Base-by-base conservation (phyloP, 2,329 filamentous ascomycete species). In the Sporothrix brasiliensis region DNA sequence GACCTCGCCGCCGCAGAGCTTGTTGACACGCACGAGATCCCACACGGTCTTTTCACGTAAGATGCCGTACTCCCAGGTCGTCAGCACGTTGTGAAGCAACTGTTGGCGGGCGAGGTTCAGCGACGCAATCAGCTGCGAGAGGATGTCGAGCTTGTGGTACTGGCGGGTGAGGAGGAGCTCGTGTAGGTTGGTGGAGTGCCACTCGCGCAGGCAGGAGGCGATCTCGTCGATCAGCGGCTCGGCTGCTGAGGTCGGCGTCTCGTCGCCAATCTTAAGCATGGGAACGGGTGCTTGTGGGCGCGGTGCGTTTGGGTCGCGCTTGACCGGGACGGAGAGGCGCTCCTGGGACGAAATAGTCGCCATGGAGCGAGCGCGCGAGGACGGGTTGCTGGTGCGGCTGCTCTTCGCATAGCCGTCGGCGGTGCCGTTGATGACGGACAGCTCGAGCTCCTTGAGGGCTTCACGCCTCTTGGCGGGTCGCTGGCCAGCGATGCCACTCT, bases 221-320 rank as follows among this genome's bases (percentile, higher is more conserved):
- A 99, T 98, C 79, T 99, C 95, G 80, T 99, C 95, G 30, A 99
- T 94, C 72, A 99, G 81, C 2, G 95, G 95, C 79, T 99, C 96
- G 10, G 92, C 89, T 19, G 88, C 85, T 6, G 93, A 97, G 0
- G 93, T 97, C 1, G 94, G 92, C 1, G 93, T 97, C 82, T 99
- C 95, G 77, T 99, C 95, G 71, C 95, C 95, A 78, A 99, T 94
- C 80, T 97, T 97, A 68, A 99, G 86, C 91, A 98, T 95, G 4
- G 95, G 95, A 10, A 99, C 94, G 0, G 95, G 95, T 13, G 96
- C 96, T 13, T 93, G 88, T 41, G 94, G 95, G 75, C 92, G 93
- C 13, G 89, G 89, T 30, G 84, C 87, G 77, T 87, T 84, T 1
- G 89, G 89, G 75, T 93, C 88, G 73, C 90, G 87, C 73, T 83